Evolutionary conservation across 257 asterid genomes (phyloP), one percentile per base, ranked within the genome.

Genomic region (Voacanga thouarsii): DNA sequence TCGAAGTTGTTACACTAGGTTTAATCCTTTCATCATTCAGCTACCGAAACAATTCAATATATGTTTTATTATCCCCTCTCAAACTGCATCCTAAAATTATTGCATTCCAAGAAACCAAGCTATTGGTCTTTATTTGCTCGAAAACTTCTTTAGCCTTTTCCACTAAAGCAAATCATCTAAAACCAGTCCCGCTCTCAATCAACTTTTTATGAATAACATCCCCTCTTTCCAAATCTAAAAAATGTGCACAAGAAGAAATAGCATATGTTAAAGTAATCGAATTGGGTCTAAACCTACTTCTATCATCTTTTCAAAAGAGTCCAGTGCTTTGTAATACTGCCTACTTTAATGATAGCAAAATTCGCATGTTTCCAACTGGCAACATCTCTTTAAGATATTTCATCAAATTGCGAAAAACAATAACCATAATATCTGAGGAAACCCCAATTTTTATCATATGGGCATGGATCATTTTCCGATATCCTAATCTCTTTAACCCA

Each of bases 81-180:
- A 82, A 91, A 81, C 96, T 82, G 80, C 86, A 88, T 45, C 96
- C 92, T 28, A 94, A 89, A 11, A 90, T 93, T 90, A 91, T 83
- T 56, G 94, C 68, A 81, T 93, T 93, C 97, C 97, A 93, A 63
- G 90, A 82, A 84, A 90, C 98, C 85, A 90, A 84, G 84, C 89
- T 89, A 82, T 90, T 90, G 78, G 74, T 65, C 74, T 80, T 82
- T 60, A 88, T 85, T 83, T 76, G 81, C 72, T 90, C 91, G 23
- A 90, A 93, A 55, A 90, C 90, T 60, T 84, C 88, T 76, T 78
- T 81, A 15, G 96, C 98, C 86, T 61, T 89, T 61, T 84, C 90
- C 67, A 93, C 89, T 75, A 93, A 96, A 64, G 97, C 88, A 71
- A 91, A 65, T 77, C 83, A 81, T 93, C 97, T 82, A 81, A 78